Evolutionary conservation across 2,329 filamentous ascomycete genomes (phyloP).

Genomic region (Thelonectria blattea): DNA sequence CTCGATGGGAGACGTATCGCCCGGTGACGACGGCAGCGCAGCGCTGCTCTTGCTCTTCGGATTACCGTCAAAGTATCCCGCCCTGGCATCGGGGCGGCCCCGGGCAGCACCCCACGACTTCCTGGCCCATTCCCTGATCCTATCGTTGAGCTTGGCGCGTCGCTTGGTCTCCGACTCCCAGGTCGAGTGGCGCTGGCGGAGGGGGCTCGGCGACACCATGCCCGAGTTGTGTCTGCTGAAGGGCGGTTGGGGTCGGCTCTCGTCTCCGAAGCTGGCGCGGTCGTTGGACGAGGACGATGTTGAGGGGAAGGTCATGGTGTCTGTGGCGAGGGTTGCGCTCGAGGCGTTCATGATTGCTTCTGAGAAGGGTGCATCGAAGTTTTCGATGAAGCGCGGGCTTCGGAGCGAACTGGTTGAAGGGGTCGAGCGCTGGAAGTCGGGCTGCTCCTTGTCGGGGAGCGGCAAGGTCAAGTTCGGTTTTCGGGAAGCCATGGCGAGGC

Average conservation of each 20-base stretch:
- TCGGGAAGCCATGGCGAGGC: constrained; percentile 37
- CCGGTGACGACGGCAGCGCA: constrained; percentile 25
- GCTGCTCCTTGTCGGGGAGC: constrained; percentile 33
- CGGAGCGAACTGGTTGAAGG: constrained; percentile 30
- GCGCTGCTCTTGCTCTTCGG: constrained; percentile 27
- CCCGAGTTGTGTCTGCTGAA: constrained; percentile 11
- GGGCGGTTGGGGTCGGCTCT: constrained; percentile 25
- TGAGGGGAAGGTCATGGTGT: constrained; percentile 36
- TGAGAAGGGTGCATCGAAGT: constrained; percentile 48
- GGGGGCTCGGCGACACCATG: constrained; percentile 20
- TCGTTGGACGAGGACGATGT: constrained; percentile 27
- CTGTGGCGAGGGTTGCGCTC: constrained; percentile 37
- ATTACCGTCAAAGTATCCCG: constrained; percentile 30
- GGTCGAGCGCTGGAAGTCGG: constrained; percentile 29
- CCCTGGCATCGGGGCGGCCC: constrained; percentile 34
- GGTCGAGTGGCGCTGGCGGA: constrained; percentile 36
- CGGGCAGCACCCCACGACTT: constrained; percentile 40
- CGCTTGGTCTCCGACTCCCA: constrained; percentile 39
- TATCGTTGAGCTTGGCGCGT: constrained; percentile 42
- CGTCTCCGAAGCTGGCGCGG: constrained; percentile 38
- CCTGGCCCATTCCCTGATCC: constrained; percentile 44
- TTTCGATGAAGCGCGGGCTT: constrained; percentile 46
- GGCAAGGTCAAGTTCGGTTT: constrained; percentile 38
- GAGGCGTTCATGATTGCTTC: constrained; percentile 43
- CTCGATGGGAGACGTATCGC: constrained; percentile 26